Percentiles rank a stretch among this genome's conserved stretches.
Conservation (phyloP, 768 basidiomycete species). For the Suillus lakei region DNA sequence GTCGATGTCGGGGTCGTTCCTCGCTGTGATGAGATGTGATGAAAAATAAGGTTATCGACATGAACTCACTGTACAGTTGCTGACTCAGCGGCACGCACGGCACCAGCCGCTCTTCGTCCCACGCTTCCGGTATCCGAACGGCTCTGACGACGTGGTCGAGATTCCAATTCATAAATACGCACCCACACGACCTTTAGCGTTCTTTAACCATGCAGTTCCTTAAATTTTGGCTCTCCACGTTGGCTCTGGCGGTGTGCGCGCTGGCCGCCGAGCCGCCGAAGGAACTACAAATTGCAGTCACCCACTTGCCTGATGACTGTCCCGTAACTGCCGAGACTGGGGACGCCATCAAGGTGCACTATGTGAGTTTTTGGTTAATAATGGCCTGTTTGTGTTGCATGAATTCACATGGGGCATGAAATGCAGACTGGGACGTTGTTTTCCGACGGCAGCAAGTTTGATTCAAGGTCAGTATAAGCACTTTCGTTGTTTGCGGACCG, state of each 20-base stretch:
- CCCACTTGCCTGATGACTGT: constrained; percentile 63
- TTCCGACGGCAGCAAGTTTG: constrained; percentile 80
- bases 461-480: constrained; percentile 67
- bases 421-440: constrained; percentile 81
- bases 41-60: constrained; percentile 40
- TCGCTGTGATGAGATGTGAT: constrained; percentile 23
- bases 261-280: constrained; percentile 53
- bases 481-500: not conserved
- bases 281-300: constrained; percentile 66
- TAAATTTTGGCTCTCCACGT: constrained; percentile 47
- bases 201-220: constrained; percentile 54
- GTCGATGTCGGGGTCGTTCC: constrained; percentile 43
- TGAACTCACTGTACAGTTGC: constrained; percentile 46
- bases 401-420: constrained; percentile 10
- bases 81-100: constrained; percentile 34
- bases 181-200: not conserved
- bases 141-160: not conserved
- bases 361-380: constrained; percentile 52
- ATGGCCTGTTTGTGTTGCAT: not conserved
- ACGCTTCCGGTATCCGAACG: constrained; percentile 3
- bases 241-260: constrained; percentile 53
- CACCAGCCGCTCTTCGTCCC: not conserved
- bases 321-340: constrained; percentile 57
- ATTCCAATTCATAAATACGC: not conserved
- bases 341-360: constrained; percentile 76